phyloP scores from a whole-genome alignment of 2,329 filamentous ascomycete genomes.

The Diaporthe capsici region DNA sequence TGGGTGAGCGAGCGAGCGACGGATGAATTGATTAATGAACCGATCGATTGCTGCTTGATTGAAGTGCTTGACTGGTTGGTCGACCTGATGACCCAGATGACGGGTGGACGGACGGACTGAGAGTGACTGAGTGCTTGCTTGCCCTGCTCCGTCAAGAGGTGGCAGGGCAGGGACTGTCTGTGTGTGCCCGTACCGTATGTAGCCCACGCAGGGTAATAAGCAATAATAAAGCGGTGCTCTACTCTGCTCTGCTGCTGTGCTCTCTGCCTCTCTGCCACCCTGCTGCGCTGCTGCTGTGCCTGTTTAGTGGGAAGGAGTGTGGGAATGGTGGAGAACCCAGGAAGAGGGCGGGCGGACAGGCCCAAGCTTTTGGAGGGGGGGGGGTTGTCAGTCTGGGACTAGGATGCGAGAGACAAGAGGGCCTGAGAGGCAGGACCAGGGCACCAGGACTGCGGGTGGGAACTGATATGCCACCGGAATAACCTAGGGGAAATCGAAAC shows the following conservation, averaged over 20 bases:
- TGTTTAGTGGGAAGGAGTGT: constrained; percentile 28
- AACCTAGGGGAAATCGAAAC: constrained; percentile 20
- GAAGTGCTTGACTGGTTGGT: background rate
- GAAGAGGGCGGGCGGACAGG: constrained; percentile 18
- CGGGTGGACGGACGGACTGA: constrained; percentile 9
- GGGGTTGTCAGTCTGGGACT: background rate
- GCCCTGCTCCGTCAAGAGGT: background rate
- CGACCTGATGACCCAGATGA: background rate
- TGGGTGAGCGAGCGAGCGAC: background rate
- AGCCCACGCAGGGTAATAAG: background rate
- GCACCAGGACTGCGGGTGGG: background rate
- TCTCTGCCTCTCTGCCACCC: background rate
- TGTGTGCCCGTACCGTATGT: background rate
- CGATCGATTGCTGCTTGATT: constrained; percentile 15
- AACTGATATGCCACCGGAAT: constrained; percentile 23
- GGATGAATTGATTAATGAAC: constrained; percentile 19
- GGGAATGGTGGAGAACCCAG: constrained; percentile 26
- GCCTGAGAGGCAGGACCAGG: constrained; percentile 16
- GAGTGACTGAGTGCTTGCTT: background rate
- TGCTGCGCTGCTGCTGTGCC: constrained; percentile 14
- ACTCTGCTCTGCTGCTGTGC: background rate
- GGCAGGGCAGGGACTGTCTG: constrained; percentile 4
- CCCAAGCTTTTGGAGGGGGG: constrained; percentile 27
- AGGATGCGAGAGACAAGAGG: constrained; percentile 12
- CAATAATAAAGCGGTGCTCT: constrained; percentile 13